These are phyloP conservation scores for Leccinum solheimii DNA, from an alignment of 1,284 basidiomycete species.

Conservation along the genomic window DNA sequence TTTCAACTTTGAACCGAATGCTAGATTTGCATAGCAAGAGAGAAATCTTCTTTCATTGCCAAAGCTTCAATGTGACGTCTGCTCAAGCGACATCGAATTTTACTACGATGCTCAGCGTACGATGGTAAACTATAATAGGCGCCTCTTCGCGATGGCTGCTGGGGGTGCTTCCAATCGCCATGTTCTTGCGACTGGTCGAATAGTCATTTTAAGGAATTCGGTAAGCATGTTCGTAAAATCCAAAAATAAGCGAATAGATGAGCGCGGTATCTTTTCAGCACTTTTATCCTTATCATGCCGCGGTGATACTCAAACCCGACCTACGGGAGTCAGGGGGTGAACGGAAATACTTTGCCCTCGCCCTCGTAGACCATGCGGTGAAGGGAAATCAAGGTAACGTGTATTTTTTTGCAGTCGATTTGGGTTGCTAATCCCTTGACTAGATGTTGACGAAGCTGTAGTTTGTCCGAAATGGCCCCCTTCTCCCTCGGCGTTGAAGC, in stretches of 20 bases:
- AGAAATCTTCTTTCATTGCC: slow-evolving; percentile 65
- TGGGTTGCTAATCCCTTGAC: neutral
- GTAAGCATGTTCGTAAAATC: slow-evolving; percentile 47
- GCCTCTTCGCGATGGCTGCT: slow-evolving; percentile 65
- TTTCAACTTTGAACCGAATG: neutral
- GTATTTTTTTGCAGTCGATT: neutral
- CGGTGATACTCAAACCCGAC: slow-evolving; percentile 75
- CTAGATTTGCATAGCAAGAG: slow-evolving; percentile 60
- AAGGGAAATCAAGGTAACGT: slow-evolving; percentile 59
- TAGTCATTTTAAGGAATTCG: slow-evolving; percentile 82
- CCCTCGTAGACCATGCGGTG: slow-evolving; percentile 64
- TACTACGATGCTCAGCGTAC: slow-evolving; percentile 80
- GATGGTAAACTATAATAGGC: slow-evolving; percentile 67
- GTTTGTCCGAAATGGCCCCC: slow-evolving; percentile 80
- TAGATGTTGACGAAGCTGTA: slow-evolving; percentile 63
- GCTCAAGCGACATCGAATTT: slow-evolving; percentile 66
- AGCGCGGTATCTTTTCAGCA: slow-evolving; percentile 53
- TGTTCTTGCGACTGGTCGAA: slow-evolving; percentile 70
- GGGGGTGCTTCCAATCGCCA: slow-evolving; percentile 69
- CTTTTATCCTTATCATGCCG: slow-evolving; percentile 71
- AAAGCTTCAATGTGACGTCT: slow-evolving; percentile 70
- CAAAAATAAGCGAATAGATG: neutral
- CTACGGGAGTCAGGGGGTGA: slow-evolving; percentile 51
- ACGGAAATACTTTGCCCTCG: slow-evolving; percentile 73
- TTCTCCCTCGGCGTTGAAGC: slow-evolving; percentile 45